Evolutionary conservation across 331 rosid genomes (phyloP), one percentile per base, ranked within the genome.

Genomic region (Quercus tomentella): DNA sequence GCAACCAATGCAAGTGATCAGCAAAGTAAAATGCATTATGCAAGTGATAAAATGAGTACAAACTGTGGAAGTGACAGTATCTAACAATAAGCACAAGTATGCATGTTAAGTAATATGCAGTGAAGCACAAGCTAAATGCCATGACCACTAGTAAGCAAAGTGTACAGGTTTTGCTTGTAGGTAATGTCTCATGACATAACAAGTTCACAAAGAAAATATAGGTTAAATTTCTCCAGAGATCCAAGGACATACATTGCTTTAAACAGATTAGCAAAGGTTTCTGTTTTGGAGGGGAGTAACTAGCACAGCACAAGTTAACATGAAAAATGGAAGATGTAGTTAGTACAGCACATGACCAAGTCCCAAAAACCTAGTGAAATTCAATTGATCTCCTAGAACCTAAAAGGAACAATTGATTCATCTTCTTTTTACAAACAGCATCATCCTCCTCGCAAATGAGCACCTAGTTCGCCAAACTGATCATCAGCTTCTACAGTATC

Each of bases 381-480:
- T 79, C 79, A 78, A 75, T 58, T 25, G 79, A 76, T 65, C 80
- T 52, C 72, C 73, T 41, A 63, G 67, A 62, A 73, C 52, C 18
- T 73, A 55, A 37, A 75, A 23, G 25, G 70, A 57, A 54, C 55
- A 30, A 66, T 83, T 57, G 20, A 74, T 57, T 2, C 25, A 66
- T 82, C 79, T 67, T 67, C 37, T 49, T 67, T 55, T 65, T 52
- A 33, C 22, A n/a, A 23, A 33, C 56, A 20, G 30, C 81, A 83
- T 92, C 86, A 95, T 70, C 98, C 97, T 73, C 98, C 98, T 75
- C 97, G 89, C 97, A 95, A 79, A 82, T 92, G 98, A 16, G 98
- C 97, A 80, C 97, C 97, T 7, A 95, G 85, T 87, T 95, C 98
- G 7, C 98, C 98, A 82, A 95, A 95, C 62, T 95, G 98, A 77